Percentiles rank a stretch among this genome's conserved stretches.
phyloP scores from a whole-genome alignment of 257 asterid species.

The Osmanthus fragrans region DNA sequence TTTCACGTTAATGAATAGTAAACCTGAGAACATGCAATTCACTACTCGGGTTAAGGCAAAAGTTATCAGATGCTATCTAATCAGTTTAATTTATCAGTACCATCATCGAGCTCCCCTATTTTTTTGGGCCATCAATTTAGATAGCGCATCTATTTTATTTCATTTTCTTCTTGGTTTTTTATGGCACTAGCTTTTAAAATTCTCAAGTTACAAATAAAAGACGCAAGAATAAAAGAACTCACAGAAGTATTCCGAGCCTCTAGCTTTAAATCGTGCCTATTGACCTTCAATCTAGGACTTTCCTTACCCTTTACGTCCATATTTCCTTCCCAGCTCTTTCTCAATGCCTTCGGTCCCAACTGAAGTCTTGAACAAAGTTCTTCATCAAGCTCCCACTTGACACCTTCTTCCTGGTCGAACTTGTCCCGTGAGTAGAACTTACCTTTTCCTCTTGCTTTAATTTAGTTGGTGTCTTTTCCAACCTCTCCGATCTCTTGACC shows the following conservation, averaged over 20 bases:
- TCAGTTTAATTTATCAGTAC: too few species aligned
- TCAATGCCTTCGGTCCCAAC: conserved; percentile 81
- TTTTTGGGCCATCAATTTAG: background rate
- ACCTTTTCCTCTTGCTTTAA: conserved; percentile 55
- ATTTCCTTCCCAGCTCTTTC: conserved; percentile 87
- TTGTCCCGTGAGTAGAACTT: conserved; percentile 45
- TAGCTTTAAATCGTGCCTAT: conserved; percentile 46
- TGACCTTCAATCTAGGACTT: background rate
- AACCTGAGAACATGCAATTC: too few species aligned
- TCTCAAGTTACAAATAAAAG: too few species aligned
- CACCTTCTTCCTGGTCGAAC: conserved; percentile 46
- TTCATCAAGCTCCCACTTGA: conserved; percentile 55
- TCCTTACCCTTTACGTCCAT: conserved; percentile 63
- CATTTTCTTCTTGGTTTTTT: too few species aligned
- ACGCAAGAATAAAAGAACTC: background rate
- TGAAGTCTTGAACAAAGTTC: conserved; percentile 50
- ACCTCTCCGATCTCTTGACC: conserved; percentile 67
- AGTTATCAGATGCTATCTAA: too few species aligned
- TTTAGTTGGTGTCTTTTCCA: conserved; percentile 53
- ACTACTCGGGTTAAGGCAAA: too few species aligned
- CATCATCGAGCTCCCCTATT: background rate
- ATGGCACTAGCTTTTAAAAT: too few species aligned
- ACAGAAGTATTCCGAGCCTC: conserved; percentile 52
- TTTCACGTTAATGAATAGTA: too few species aligned
- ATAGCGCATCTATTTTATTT: too few species aligned